Conservation (phyloP, 176 grass and related monocot species). For the Pontederia crassipes region DNA sequence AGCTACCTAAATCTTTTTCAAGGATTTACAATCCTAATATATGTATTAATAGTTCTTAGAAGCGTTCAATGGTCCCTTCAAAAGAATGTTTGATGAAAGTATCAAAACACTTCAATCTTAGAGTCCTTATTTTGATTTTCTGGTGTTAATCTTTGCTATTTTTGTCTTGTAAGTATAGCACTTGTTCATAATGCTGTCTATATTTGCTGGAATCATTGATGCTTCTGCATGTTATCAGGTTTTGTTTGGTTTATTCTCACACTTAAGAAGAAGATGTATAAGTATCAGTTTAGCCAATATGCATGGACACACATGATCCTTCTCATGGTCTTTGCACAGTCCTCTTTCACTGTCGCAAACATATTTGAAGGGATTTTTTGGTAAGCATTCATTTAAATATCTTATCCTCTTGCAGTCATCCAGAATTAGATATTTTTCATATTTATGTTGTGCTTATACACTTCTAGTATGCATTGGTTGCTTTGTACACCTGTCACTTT, state of each 20-base stretch:
- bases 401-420: neutral
- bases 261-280: constrained; percentile 97
- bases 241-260: constrained; percentile 99
- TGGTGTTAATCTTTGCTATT: no score
- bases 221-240: constrained; percentile 34
- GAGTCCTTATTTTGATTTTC: neutral
- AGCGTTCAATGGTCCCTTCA: no score
- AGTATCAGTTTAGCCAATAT: constrained; percentile 99
- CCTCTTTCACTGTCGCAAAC: constrained; percentile 97
- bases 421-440: neutral
- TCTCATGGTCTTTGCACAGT: constrained; percentile 80
- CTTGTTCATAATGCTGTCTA: neutral
- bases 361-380: constrained; percentile 99
- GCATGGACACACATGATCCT: constrained; percentile 99
- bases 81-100: no score
- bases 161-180: no score
- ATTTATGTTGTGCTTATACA: neutral
- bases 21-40: no score
- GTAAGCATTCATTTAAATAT: constrained; percentile 23
- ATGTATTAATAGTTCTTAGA: no score
- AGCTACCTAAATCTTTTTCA: no score
- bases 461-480: no score
- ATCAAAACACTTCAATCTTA: no score
- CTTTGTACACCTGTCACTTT: no score
- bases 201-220: constrained; percentile 9